Evolutionary conservation across 2,329 filamentous ascomycete genomes (phyloP).

Genomic region (Neonectria punicea): DNA sequence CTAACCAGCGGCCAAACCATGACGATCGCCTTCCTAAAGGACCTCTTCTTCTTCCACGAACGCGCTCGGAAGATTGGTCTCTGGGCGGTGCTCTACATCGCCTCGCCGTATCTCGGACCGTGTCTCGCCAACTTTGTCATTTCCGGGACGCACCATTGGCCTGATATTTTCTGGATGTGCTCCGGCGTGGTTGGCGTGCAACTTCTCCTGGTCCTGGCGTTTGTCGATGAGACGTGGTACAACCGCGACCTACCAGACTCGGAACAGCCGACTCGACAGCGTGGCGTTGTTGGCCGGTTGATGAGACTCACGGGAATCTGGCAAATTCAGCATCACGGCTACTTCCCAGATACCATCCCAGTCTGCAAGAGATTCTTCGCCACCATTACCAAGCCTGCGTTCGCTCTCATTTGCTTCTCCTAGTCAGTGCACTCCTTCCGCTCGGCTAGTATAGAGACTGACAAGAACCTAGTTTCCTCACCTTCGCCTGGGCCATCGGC

Average conservation of each 20-base stretch:
- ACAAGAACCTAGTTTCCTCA: conserved; percentile 37
- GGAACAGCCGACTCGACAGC: not conserved
- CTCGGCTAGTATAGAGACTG: not conserved
- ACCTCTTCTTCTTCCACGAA: conserved; percentile 70
- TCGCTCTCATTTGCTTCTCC: not conserved
- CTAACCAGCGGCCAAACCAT: conserved; percentile 55
- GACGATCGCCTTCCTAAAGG: conserved; percentile 63
- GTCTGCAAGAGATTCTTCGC: not conserved
- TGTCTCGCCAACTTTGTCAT: conserved; percentile 44
- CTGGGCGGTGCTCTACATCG: conserved; percentile 54
- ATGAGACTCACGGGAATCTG: conserved; percentile 2
- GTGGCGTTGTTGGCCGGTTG: not conserved
- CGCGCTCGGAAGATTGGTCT: conserved; percentile 61
- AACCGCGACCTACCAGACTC: not conserved
- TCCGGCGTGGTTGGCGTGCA: not conserved
- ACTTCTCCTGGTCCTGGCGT: not conserved
- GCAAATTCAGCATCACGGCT: not conserved
- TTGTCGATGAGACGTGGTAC: conserved; percentile 13
- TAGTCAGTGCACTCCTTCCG: conserved; percentile 17
- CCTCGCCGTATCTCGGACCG: conserved; percentile 56
- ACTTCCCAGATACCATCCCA: not conserved
- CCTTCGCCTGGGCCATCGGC: conserved; percentile 62
- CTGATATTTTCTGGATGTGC: conserved; percentile 7
- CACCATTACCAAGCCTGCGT: not conserved
- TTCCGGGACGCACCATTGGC: conserved; percentile 5